Percentiles rank a stretch among this genome's conserved stretches.
These are phyloP conservation scores for Rhynchospora tenuis DNA, from an alignment of 176 grass and related monocot species.

Conservation along the genomic window DNA sequence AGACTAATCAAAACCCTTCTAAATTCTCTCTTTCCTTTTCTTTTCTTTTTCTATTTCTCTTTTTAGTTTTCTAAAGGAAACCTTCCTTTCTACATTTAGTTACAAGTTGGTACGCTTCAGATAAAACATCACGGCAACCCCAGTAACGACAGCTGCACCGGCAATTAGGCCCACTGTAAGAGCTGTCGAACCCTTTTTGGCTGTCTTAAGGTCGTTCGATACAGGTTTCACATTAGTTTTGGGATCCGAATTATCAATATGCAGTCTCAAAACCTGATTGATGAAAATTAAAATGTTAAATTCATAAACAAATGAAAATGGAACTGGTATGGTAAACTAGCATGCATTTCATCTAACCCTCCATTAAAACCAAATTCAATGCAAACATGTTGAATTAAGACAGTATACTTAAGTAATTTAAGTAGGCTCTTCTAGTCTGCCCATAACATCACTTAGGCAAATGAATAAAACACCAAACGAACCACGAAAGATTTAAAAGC, in stretches of 20 bases:
- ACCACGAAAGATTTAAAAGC: neutral
- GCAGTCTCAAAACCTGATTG: slow-evolving; percentile 74
- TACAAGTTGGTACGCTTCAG: slow-evolving; percentile 72
- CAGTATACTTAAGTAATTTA: neutral
- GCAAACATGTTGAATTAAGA: neutral
- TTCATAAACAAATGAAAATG: neutral
- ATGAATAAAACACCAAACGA: neutral
- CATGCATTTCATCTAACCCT: neutral
- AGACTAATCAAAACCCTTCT: neutral
- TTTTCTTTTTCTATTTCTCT: neutral
- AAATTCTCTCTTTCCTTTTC: neutral
- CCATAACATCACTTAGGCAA: neutral
- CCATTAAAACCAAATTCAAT: neutral
- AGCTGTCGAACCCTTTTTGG: slow-evolving; percentile 11
- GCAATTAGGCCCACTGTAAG: slow-evolving; percentile 50
- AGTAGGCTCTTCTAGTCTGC: neutral
- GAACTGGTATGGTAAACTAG: neutral
- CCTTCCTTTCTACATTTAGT: slow-evolving; percentile 23
- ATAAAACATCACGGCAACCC: slow-evolving; percentile 62
- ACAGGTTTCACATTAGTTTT: slow-evolving; percentile 30
- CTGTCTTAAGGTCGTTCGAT: slow-evolving; percentile 31
- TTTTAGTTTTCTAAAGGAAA: neutral
- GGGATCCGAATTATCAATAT: slow-evolving; percentile 36
- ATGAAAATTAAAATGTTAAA: slow-evolving; percentile 1
- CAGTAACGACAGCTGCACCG: slow-evolving; percentile 44